Conservation (phyloP, 257 asterid species). For the Solanum chiquidenum region DNA sequence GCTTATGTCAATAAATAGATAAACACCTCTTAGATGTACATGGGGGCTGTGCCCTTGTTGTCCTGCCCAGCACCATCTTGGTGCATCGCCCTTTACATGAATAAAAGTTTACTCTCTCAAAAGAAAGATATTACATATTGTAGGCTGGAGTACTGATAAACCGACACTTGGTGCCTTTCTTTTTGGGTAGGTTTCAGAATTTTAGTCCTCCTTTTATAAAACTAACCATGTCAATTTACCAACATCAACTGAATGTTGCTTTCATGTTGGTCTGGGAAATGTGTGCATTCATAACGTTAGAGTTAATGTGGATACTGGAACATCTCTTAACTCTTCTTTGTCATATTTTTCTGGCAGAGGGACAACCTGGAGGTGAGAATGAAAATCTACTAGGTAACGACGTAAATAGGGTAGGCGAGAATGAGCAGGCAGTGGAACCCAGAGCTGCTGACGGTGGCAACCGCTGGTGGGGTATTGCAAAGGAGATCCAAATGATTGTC, state of each 20-base stretch:
- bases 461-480: conserved; percentile 70
- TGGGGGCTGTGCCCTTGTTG: neutral
- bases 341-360: conserved; percentile 31
- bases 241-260: neutral
- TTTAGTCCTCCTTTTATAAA: neutral
- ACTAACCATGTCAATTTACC: neutral
- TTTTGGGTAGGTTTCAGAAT: neutral
- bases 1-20: neutral
- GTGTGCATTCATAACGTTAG: neutral
- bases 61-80: neutral
- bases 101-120: neutral
- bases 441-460: conserved; percentile 44
- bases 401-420: conserved; percentile 36
- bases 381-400: conserved; percentile 35
- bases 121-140: neutral
- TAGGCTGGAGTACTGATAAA: neutral
- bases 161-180: neutral
- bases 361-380: conserved; percentile 38
- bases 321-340: neutral
- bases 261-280: neutral
- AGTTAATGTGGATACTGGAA: neutral
- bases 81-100: neutral
- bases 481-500: conserved; percentile 75
- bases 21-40: neutral
- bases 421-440: conserved; percentile 38